Base-by-base conservation (phyloP, 1,284 basidiomycete species). In the Schizophyllum amplum region DNA sequence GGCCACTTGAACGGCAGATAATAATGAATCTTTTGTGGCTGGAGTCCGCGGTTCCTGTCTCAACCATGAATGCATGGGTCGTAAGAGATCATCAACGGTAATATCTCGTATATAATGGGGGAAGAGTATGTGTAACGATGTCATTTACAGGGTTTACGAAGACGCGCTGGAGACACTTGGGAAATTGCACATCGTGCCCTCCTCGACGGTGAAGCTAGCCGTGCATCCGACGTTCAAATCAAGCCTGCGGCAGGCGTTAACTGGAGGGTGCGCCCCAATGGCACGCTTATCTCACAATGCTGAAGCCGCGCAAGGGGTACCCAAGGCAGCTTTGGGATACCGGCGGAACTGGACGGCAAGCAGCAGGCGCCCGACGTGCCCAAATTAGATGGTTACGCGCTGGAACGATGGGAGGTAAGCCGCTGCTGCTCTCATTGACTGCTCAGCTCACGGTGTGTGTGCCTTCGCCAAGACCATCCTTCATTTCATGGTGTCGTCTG, bases 401-500 rank as follows among this genome's bases (percentile, higher is more conserved):
- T 95, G 46, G 87, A 92, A 62, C 84, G 92, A 58, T 99, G 97
- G 95, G 97, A 99, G 82, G 92, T 90, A 64, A 62, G 79, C 69
- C 51, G 27, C 49, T 9, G 47, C 53, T 21, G 51, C 25, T 55
- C 54, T 22, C n/a, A 33, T 52, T 24, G 21, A 27, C 20, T 51
- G 46, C 23, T 56, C 6, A 25, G 25, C 23, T 22, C 26, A 47
- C 24, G n/a, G 46, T 48, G 22, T 49, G 51, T 11, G 55, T 27
- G 7, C 24, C 49, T 49, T 54, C 56, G 23, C 51, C n/a, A 63
- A 93, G 92, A 93, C 92, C 0, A 97, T 99, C 64, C 78, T 98
- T 54, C 95, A 98, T 72, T 99, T 92, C 70, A 98, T 99, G 95
- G 97, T 99, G 1, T 95, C 94, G 1, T 95, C 93, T 24, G 90